Evolutionary conservation across 2,329 filamentous ascomycete genomes (phyloP), one percentile per base, ranked within the genome.

Genomic region (Lachnellula suecica): DNA sequence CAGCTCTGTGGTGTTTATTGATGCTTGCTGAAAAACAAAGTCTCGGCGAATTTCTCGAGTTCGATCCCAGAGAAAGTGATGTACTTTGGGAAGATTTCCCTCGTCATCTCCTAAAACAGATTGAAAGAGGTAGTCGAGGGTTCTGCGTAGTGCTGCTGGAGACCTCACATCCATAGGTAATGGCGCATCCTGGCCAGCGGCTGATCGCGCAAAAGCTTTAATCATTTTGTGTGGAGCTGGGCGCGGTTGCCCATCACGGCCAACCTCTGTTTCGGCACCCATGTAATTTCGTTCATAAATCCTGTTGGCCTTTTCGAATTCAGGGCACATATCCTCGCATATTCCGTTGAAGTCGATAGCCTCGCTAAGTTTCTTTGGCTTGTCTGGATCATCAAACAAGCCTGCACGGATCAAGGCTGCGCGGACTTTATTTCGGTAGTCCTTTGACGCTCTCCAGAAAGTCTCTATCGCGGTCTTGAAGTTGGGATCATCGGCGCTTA

Each of bases 291-390:
- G 72, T 63, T 87, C 82, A 44, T 78, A 79, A 51, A 87, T 85
- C 54, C 84, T 76, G 45, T 75, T 80, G 29, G 85, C 77, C 65
- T 80, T 81, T 64, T 88, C 84, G 66, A 80, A 86, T 57, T 85
- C 81, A 4, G 84, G 84, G 55, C 84, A 88, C 84, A 87, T 87
- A 23, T 85, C 81, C 60, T 87, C 81, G 61, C 83, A 87, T 42
- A 84, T 85, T 13, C 84, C 84, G 64, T 83, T 83, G 63, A 88
- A 88, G 38, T 81, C 77, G 44, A 87, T 81, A 6, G 84, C 84
- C 63, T 87, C 79, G 52, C 81, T 76, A 7, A 88, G 73, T 17
- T 75, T 78, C 62, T 84, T 83, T 50, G 79, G 79, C 60, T 83
- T 80, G 27, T 84, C 79, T 2, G 84, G 84, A 58, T 87, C 82